phyloP scores from a whole-genome alignment of 1,284 basidiomycete genomes.

The Sporisorium iseilematis-ciliati region DNA sequence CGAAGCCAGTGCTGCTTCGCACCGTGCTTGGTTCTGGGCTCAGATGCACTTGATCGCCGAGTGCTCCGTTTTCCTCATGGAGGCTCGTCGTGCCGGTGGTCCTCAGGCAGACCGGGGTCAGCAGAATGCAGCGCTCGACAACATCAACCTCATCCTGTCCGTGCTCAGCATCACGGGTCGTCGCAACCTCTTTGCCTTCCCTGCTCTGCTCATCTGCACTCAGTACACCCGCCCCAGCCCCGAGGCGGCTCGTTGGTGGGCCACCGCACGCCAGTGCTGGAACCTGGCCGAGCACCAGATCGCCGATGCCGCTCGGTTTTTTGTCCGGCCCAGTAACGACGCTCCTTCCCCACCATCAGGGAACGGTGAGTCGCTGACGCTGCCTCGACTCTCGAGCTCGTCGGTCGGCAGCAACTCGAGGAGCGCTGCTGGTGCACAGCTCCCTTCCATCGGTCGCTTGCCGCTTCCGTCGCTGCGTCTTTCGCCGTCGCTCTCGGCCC shows the following conservation, averaged over 20 bases:
- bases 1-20: conserved; percentile 55
- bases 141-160: conserved; percentile 51
- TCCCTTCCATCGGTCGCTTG: conserved; percentile 38
- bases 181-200: conserved; percentile 49
- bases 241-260: conserved; percentile 47
- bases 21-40: conserved; percentile 71
- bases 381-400: conserved; percentile 40
- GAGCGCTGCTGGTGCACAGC: conserved; percentile 15
- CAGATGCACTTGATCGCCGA: conserved; percentile 72
- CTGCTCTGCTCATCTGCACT: conserved; percentile 49
- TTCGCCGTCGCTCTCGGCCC: conserved; percentile 33
- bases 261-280: conserved; percentile 52
- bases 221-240: conserved; percentile 47
- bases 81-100: conserved; percentile 57
- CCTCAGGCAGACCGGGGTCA: conserved; percentile 38
- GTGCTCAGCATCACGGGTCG: conserved; percentile 49
- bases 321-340: conserved; percentile 46
- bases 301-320: conserved; percentile 40
- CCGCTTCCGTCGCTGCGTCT: conserved; percentile 47
- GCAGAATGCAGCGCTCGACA: conserved; percentile 48
- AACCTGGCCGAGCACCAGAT: conserved; percentile 44
- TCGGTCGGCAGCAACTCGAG: conserved; percentile 16
- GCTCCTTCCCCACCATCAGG: conserved; percentile 42
- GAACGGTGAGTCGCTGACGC: conserved; percentile 26
- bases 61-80: conserved; percentile 72